Conservation (phyloP, 2,329 filamentous ascomycete genomes). For the Apiospora kogelbergensis region DNA sequence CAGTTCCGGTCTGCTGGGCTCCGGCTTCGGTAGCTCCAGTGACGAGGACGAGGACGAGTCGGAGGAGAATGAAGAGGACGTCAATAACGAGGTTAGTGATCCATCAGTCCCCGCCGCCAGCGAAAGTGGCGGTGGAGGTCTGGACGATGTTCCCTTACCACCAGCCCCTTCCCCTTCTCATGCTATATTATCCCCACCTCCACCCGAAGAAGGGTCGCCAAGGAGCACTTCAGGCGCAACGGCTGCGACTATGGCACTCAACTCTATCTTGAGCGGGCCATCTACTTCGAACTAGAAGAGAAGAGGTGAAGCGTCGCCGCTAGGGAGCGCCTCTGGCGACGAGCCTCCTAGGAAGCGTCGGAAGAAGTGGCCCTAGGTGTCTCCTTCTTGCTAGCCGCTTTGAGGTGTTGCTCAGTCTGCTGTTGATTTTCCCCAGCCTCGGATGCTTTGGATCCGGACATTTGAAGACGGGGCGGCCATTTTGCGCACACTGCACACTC, state of each 20-base stretch:
- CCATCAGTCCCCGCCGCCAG: slow-evolving; percentile 21
- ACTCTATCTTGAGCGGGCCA: slow-evolving; percentile 9
- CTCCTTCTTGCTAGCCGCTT: background rate
- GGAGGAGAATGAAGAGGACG: slow-evolving; percentile 79
- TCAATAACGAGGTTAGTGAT: slow-evolving; percentile 64
- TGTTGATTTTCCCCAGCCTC: background rate
- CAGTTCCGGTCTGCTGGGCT: slow-evolving; percentile 69
- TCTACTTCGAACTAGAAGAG: background rate
- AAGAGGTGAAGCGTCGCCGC: background rate
- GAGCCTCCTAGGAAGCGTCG: background rate
- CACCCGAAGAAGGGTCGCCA: background rate
- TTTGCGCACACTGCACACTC: background rate
- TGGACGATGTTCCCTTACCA: background rate
- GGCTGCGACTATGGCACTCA: slow-evolving; percentile 8
- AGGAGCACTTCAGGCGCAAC: background rate
- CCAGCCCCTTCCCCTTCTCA: slow-evolving; percentile 7
- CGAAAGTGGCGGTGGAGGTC: background rate
- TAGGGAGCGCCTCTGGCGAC: background rate
- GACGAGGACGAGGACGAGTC: slow-evolving; percentile 96
- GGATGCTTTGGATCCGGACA: background rate
- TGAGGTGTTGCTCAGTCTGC: background rate
- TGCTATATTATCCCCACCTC: background rate
- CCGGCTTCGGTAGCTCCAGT: slow-evolving; percentile 91
- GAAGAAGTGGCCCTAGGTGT: background rate
- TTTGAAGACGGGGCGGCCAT: background rate